These are phyloP conservation scores for Tylopilus balloui DNA, from an alignment of 768 basidiomycete species.

Conservation along the genomic window DNA sequence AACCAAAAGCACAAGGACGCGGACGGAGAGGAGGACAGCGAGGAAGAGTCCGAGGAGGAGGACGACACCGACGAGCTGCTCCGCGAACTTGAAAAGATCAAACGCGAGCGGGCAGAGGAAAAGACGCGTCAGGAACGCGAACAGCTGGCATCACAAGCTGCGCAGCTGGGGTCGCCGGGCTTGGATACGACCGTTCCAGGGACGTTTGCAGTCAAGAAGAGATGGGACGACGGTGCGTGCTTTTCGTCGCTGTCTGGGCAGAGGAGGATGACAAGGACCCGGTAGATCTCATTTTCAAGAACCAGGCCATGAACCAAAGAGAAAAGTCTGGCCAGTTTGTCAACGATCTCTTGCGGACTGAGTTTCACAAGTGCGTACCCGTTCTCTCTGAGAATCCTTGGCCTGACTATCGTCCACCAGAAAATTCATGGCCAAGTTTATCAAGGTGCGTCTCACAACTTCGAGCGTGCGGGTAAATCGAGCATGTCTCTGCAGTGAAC, in stretches of 20 bases:
- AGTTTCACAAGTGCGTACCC: conserved; percentile 79
- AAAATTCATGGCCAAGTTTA: conserved; percentile 91
- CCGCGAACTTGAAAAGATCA: conserved; percentile 97
- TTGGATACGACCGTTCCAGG: conserved; percentile 72
- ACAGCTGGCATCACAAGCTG: conserved; percentile 54
- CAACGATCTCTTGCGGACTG: conserved; percentile 90
- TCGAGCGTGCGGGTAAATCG: neutral
- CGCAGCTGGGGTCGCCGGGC: conserved; percentile 70
- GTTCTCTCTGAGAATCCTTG: conserved; percentile 1
- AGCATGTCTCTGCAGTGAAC: neutral
- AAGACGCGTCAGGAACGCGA: conserved; percentile 79
- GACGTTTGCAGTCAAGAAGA: conserved; percentile 84
- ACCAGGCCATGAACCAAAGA: conserved; percentile 75
- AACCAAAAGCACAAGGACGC: conserved; percentile 22
- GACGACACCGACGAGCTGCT: conserved; percentile 82
- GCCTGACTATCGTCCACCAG: conserved; percentile 35
- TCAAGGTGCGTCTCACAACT: conserved; percentile 51
- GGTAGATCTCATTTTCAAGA: conserved; percentile 95
- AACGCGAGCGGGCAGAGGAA: conserved; percentile 92
- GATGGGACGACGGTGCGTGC: conserved; percentile 89
- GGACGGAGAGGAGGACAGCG: conserved; percentile 32
- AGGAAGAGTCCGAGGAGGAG: conserved; percentile 52
- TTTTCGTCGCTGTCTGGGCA: conserved; percentile 3
- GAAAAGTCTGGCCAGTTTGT: conserved; percentile 80
- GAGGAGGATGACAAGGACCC: neutral